Evolutionary conservation across 2,329 filamentous ascomycete genomes (phyloP).

Genomic region (Colletotrichum sublineola): DNA sequence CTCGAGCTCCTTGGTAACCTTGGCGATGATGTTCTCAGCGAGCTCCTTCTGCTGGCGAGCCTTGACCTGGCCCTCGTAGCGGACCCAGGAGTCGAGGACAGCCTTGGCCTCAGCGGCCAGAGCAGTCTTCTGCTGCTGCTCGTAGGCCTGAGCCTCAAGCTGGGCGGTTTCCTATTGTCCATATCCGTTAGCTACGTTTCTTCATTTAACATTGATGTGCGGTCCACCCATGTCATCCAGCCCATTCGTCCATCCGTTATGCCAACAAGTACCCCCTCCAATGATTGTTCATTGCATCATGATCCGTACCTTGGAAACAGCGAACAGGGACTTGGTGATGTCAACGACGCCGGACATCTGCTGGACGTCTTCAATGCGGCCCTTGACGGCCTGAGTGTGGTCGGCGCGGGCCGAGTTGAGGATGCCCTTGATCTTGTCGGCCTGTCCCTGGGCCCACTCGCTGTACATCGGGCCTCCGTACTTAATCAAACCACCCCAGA

Average conservation of each 20-base stretch:
- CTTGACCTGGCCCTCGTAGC: constrained; percentile 99
- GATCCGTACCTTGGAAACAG: constrained; percentile 89
- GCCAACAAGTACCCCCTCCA: not conserved
- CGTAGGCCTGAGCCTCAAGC: constrained; percentile 95
- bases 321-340: constrained; percentile 96
- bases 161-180: constrained; percentile 88
- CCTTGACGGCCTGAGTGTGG: constrained; percentile 95
- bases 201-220: not conserved
- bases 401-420: constrained; percentile 93
- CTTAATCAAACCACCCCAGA: constrained; percentile 93
- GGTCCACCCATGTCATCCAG: not conserved
- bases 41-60: constrained; percentile 98
- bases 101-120: constrained; percentile 93
- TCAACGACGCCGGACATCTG: constrained; percentile 95
- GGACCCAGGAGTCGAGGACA: constrained; percentile 98
- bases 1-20: constrained; percentile 98
- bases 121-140: constrained; percentile 96
- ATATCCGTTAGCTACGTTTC: constrained; percentile 9
- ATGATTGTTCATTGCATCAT: constrained; percentile 8
- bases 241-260: constrained; percentile 5
- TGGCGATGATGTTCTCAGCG: constrained; percentile 91
- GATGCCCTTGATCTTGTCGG: constrained; percentile 93
- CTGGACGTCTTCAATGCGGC: constrained; percentile 92
- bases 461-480: constrained; percentile 93
- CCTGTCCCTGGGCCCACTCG: constrained; percentile 91